Evolutionary conservation across 371 early-diverging fungal genomes (phyloP), one percentile per base, ranked within the genome.

Genomic region (Mucor velutinosus): DNA sequence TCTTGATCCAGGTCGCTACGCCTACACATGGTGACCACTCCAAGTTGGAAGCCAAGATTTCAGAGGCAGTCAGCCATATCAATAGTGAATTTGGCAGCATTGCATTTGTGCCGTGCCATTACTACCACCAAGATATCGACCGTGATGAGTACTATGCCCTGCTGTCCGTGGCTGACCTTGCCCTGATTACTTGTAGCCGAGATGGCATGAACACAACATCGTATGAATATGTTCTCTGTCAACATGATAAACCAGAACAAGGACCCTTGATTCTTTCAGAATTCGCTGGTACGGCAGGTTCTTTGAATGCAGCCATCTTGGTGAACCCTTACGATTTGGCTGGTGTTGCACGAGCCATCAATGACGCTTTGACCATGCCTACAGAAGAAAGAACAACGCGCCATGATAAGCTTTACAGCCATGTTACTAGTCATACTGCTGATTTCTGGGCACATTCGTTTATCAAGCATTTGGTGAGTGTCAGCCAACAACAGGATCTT

Each of bases 131-230:
- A 65, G 90, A 94, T 64, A 91, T 99, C 39, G 93, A 93, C 43
- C 92, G 92, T 41, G 94, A 94, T 70, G 99, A 99, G 71, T 96
- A 99, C 70, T 94, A 94, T 81, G 99, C 99, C 0, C 80, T 99
- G 33, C 83, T 99, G 35, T 89, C 92, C 14, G 88, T 95, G 4
- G 98, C 98, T 29, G 99, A 99, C 78, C 92, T 94, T 3, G 95
- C 94, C 39, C 76, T 99, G 30, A 95, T 99, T 62, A 99, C 99
- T 0, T 90, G 94, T 51, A 84, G 99, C 12, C 87, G 98, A 25
- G 99, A 99, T 77, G 99, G 99, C 58, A 99, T 99, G 99, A 99
- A 99, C 84, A 94, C 99, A 10, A 98, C 98, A 4, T 93, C 95
- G 27, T 91, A 99, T 39, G 99, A 99, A 77, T 99, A 94, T 80